Conservation (phyloP, 371 early-diverging fungal species). For the Saksenaea oblongispora region DNA sequence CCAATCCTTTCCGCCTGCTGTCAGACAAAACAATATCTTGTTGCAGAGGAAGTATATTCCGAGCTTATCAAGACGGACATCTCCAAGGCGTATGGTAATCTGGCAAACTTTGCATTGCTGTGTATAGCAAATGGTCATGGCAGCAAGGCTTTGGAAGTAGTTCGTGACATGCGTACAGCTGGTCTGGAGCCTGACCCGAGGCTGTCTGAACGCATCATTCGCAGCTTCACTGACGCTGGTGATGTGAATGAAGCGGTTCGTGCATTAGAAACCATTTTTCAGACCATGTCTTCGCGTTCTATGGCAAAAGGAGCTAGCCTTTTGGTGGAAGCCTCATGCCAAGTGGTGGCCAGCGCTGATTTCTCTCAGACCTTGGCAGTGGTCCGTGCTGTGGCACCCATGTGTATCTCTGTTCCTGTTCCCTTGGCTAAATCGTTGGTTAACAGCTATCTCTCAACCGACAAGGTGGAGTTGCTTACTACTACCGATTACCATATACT, state of each 20-base stretch:
- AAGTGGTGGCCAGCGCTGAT: not conserved
- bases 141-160: conserved; percentile 22
- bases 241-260: conserved; percentile 23
- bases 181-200: conserved; percentile 16
- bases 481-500: conserved; percentile 11
- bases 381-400: conserved; percentile 8
- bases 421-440: not conserved
- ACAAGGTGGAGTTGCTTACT: not conserved
- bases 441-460: not conserved
- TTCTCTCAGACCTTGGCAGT: conserved; percentile 3
- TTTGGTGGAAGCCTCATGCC: conserved; percentile 14
- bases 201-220: conserved; percentile 14
- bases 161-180: conserved; percentile 37
- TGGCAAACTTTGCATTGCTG: conserved; percentile 43
- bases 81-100: conserved; percentile 42
- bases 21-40: conserved; percentile 16
- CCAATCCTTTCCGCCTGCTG: conserved; percentile 45
- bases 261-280: conserved; percentile 26
- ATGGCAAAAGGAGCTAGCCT: conserved; percentile 25
- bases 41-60: conserved; percentile 27
- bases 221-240: conserved; percentile 14
- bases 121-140: conserved; percentile 27
- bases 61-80: conserved; percentile 38
- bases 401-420: conserved; percentile 1
- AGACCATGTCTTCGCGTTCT: conserved; percentile 29